Conservation (phyloP, 108 stramenopile genomes). For the Nitzschia sp. region DNA sequence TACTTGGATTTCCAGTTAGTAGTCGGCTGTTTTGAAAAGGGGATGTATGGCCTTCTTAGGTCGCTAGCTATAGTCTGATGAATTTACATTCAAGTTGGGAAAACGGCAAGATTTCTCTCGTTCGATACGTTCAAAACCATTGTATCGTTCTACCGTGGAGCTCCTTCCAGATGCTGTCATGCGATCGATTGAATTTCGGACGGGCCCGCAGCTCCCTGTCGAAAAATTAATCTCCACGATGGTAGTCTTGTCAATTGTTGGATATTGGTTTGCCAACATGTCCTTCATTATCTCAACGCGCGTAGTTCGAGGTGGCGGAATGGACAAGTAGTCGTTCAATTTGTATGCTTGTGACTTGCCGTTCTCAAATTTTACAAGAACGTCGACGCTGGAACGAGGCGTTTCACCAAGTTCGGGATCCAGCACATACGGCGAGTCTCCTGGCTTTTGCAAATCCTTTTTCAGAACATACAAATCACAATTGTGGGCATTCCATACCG, state of each 20-base stretch:
- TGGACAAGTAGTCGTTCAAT: constrained; percentile 38
- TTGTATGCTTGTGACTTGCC: constrained; percentile 17
- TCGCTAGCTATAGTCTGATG: too few species aligned
- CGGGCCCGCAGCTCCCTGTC: not conserved
- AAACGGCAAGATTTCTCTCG: constrained; percentile 12
- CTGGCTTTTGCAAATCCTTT: constrained; percentile 38
- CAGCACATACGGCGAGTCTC: constrained; percentile 41
- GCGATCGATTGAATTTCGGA: not conserved
- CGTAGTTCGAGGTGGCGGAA: constrained; percentile 40
- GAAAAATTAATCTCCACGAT: constrained; percentile 3
- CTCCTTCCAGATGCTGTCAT: not conserved
- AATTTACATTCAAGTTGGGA: too few species aligned
- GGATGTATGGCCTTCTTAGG: too few species aligned
- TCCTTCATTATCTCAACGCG: constrained; percentile 26
- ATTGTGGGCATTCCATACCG: constrained; percentile 45
- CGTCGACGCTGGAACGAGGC: constrained; percentile 37
- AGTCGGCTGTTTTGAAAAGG: too few species aligned
- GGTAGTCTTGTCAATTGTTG: not conserved
- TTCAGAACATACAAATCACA: constrained; percentile 41
- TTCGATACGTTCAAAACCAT: not conserved
- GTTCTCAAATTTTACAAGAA: constrained; percentile 11
- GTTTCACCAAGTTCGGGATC: constrained; percentile 30
- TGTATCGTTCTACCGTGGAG: not conserved
- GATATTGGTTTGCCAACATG: constrained; percentile 41
- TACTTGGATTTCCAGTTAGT: too few species aligned